Evolutionary conservation across 495 filamentous ascomycete genomes (phyloP).

Genomic region (Podospora appendiculata): DNA sequence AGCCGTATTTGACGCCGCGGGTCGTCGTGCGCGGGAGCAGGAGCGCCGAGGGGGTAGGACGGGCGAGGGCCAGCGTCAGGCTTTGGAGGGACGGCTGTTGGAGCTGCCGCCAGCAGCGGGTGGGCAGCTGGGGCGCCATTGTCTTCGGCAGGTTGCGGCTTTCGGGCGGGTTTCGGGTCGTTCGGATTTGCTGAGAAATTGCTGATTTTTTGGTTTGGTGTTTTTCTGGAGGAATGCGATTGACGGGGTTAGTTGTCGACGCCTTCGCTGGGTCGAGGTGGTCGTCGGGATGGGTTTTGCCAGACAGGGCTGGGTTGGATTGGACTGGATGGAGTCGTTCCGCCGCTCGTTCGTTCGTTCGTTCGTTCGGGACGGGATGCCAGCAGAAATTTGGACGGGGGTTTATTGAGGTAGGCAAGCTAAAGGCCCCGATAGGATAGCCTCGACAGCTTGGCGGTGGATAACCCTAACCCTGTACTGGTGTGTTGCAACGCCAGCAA

Average conservation of each 20-base stretch:
- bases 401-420: no score
- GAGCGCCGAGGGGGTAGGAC: slow-evolving; percentile 16
- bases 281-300: no score
- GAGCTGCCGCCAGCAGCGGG: slow-evolving; percentile 36
- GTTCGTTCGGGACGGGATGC: no score
- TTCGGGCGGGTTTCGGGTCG: background rate
- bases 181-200: background rate
- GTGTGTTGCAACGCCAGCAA: no score
- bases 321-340: no score
- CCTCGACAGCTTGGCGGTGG: background rate
- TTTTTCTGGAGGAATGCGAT: no score
- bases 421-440: no score
- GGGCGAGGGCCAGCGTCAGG: background rate
- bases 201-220: background rate
- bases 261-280: no score
- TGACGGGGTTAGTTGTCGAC: background rate
- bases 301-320: no score
- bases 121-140: slow-evolving; percentile 48
- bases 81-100: slow-evolving; percentile 24
- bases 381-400: background rate
- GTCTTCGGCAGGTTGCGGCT: slow-evolving; percentile 9
- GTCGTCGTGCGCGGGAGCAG: slow-evolving; percentile 39
- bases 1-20: slow-evolving; percentile 47
- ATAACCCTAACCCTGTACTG: background rate
- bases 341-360: no score